A percentile compares a stretch with the other conserved stretches of the same genome.
phyloP scores from a whole-genome alignment of 345 rosid species.

The Eucalyptus guilfoylei region DNA sequence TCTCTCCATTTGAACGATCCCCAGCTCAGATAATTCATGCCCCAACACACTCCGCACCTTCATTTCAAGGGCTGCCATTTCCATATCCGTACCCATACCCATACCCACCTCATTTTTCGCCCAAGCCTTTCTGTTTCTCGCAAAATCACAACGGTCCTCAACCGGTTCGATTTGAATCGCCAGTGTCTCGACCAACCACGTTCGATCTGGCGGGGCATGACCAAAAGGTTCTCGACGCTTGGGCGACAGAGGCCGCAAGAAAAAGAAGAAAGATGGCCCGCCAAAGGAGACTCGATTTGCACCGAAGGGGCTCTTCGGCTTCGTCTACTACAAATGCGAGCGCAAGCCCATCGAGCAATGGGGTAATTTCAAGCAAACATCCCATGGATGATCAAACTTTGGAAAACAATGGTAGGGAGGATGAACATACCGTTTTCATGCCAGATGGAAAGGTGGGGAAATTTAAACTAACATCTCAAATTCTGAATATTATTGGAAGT shows the following conservation, averaged over 20 bases:
- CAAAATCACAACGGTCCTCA: neutral
- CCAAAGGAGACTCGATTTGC: slow-evolving; percentile 21
- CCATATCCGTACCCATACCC: neutral
- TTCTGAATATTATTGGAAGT: neutral
- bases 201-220: neutral
- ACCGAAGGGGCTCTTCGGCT: slow-evolving; percentile 14
- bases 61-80: neutral
- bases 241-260: slow-evolving; percentile 43
- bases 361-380: neutral
- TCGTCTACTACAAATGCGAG: neutral
- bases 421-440: neutral
- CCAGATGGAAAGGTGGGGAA: neutral
- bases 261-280: slow-evolving; percentile 57
- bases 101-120: neutral
- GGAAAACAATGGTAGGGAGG: neutral
- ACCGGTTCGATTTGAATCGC: neutral
- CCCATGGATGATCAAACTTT: neutral
- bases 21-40: neutral
- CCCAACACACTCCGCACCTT: neutral
- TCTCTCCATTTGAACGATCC: neutral
- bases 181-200: neutral
- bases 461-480: neutral
- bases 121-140: neutral
- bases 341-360: neutral
- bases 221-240: slow-evolving; percentile 3